Evolutionary conservation across 2,329 filamentous ascomycete genomes (phyloP).

Genomic region (Ophiocordyceps camponoti-floridani): DNA sequence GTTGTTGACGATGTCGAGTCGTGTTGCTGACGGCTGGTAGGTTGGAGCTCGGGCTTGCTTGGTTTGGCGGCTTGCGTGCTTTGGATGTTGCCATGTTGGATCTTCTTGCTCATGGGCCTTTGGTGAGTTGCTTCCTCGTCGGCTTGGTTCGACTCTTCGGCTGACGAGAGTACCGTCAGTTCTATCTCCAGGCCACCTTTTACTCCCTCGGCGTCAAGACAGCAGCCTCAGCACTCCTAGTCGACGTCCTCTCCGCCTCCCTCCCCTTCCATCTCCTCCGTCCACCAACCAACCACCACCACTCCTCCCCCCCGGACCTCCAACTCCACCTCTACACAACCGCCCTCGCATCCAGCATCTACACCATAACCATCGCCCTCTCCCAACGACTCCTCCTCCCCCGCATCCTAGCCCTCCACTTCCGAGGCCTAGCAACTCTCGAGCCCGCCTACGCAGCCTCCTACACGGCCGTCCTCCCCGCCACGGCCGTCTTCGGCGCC

Average conservation of each 20-base stretch:
- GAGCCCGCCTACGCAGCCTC: slow-evolving; percentile 47
- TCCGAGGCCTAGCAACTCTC: slow-evolving; percentile 52
- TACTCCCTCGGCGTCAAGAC: slow-evolving; percentile 51
- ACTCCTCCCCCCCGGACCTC: slow-evolving; percentile 47
- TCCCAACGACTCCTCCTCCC: slow-evolving; percentile 57
- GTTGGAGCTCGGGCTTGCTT: slow-evolving; percentile 52
- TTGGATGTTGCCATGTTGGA: slow-evolving; percentile 48
- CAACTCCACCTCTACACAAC: slow-evolving; percentile 46
- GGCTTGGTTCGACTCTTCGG: too few relatives aligned
- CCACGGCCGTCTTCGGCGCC: slow-evolving; percentile 40
- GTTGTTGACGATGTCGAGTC: too few relatives aligned
- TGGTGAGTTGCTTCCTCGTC: slow-evolving; percentile 20
- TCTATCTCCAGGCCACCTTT: slow-evolving; percentile 61
- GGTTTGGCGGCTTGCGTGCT: slow-evolving; percentile 59
- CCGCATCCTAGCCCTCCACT: slow-evolving; percentile 53
- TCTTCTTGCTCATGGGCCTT: slow-evolving; percentile 57
- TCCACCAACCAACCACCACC: slow-evolving; percentile 47
- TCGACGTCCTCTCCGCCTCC: slow-evolving; percentile 52
- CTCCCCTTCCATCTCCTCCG: slow-evolving; percentile 63
- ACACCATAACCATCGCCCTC: slow-evolving; percentile 52
- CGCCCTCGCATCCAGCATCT: slow-evolving; percentile 53
- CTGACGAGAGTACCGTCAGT: too few relatives aligned
- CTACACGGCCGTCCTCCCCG: slow-evolving; percentile 41
- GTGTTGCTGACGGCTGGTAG: slow-evolving; percentile 16
- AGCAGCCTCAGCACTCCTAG: slow-evolving; percentile 40